Evolutionary conservation across 805 yeast species (phyloP).

Genomic region (Candida endomychidarum): DNA sequence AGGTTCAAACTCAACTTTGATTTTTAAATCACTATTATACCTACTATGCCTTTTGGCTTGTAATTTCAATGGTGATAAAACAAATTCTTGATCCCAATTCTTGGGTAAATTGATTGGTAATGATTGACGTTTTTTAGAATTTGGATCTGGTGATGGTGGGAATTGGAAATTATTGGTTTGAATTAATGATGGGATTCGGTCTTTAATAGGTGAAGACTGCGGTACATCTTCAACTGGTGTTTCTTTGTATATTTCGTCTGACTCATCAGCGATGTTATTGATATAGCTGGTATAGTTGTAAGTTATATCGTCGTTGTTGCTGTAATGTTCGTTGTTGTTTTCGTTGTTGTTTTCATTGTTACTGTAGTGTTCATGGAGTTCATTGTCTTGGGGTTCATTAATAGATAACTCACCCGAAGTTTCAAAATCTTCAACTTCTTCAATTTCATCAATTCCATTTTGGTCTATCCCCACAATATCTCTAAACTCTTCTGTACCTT

Average conservation of each 20-base stretch:
- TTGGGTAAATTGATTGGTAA: constrained; percentile 37
- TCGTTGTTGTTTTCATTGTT: constrained; percentile 1
- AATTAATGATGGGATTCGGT: constrained; percentile 17
- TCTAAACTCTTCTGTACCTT: neutral
- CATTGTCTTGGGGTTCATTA: too few relatives aligned
- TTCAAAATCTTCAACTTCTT: constrained; percentile 5
- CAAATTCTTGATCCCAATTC: constrained; percentile 33
- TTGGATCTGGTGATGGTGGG: constrained; percentile 38
- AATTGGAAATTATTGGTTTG: constrained; percentile 18
- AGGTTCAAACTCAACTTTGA: constrained; percentile 43
- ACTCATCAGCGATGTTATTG: constrained; percentile 4
- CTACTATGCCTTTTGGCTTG: constrained; percentile 34
- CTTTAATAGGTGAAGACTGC: constrained; percentile 23
- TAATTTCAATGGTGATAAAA: constrained; percentile 43
- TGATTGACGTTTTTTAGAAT: constrained; percentile 31
- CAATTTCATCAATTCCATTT: constrained; percentile 1
- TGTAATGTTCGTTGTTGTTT: neutral
- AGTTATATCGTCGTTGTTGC: constrained; percentile 12
- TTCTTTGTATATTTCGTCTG: constrained; percentile 8
- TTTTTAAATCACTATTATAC: constrained; percentile 43
- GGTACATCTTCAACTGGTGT: constrained; percentile 10
- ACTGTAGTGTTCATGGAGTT: too few relatives aligned
- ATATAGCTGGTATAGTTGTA: constrained; percentile 14
- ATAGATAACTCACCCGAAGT: constrained; percentile 1
- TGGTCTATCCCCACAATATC: neutral